Base-by-base conservation (phyloP, 768 basidiomycete genomes). In the Phlebiopsis gigantea region DNA sequence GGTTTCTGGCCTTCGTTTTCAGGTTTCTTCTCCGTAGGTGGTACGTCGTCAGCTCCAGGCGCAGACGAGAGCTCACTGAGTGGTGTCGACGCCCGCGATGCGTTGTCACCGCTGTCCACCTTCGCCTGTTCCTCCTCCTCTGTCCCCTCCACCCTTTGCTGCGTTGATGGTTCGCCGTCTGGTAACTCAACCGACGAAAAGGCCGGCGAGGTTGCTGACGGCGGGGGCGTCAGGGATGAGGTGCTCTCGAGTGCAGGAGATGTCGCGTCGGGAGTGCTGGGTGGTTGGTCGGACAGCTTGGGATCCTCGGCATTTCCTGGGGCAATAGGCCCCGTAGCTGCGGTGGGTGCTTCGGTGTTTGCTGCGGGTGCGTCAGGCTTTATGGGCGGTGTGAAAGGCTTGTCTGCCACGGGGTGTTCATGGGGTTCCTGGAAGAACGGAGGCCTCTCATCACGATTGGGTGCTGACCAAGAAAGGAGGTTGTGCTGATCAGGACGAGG, bases 51-150 rank as follows among this genome's bases (percentile, higher is more conserved):
- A 41, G 84, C 82, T 22, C 75, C 73, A 41, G 84, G 81, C 0
- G 84, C 78, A 0, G 86, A 83, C 7, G 88, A 88, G 24, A 89
- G 80, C 60, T 89, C 88, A 61, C 85, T 89, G 66, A 91, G 80
- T 2, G 88, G 88, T 0, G 88, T 88, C 21, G 85, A 85, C 57
- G 76, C 77, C 28, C 83, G 75, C 55, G 85, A 87, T 14, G 69
- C 64, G 53, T 70, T 62, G 58, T 69, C 72, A 6, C 77, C 67
- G 67, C 73, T 57, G 65, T 74, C 69, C 41, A 74, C 71, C 59
- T 73, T 71, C 8, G 63, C 65, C 55, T 73, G 69, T 57, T 71
- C 57, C 59, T 69, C 48, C 31, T 64, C 65, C 26, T 59, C 59
- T 26, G 34, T 22, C 21, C 25, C 48, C 28, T 58, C 58, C 48